phyloP scores from a whole-genome alignment of 805 yeast genomes.

The Kodamaea neixiangensis region DNA sequence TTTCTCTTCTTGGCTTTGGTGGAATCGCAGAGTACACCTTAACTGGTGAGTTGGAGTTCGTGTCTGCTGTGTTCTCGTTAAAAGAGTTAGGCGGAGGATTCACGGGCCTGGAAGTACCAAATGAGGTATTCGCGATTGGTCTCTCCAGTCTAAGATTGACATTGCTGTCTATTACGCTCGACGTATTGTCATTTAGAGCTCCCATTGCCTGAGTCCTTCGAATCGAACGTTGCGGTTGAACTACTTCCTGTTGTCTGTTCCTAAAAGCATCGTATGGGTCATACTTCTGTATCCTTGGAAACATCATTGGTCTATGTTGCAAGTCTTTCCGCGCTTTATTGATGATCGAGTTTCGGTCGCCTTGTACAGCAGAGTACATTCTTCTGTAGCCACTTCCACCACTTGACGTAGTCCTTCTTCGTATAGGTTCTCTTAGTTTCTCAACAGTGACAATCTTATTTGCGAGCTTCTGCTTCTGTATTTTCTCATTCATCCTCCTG shows the following conservation, averaged over 20 bases:
- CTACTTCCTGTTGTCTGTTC: background rate
- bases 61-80: background rate
- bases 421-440: conserved; percentile 29
- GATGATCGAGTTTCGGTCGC: conserved; percentile 28
- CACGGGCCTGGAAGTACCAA: background rate
- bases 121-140: background rate
- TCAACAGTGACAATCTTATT: conserved; percentile 30
- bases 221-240: background rate
- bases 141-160: background rate
- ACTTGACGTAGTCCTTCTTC: conserved; percentile 10
- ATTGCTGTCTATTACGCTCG: background rate
- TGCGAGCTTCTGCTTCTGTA: conserved; percentile 42
- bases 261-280: conserved; percentile 29
- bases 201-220: conserved; percentile 8
- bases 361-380: background rate
- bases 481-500: conserved; percentile 40
- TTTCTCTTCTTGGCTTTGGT: background rate
- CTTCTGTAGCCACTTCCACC: conserved; percentile 14
- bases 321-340: conserved; percentile 38
- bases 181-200: background rate
- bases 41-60: background rate
- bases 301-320: conserved; percentile 36
- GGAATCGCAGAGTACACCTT: background rate
- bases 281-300: conserved; percentile 18
- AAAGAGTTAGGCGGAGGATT: no score